Evolutionary conservation across 2,329 filamentous ascomycete genomes (phyloP), one percentile per base, ranked within the genome.

Genomic region (Periconia digitata): DNA sequence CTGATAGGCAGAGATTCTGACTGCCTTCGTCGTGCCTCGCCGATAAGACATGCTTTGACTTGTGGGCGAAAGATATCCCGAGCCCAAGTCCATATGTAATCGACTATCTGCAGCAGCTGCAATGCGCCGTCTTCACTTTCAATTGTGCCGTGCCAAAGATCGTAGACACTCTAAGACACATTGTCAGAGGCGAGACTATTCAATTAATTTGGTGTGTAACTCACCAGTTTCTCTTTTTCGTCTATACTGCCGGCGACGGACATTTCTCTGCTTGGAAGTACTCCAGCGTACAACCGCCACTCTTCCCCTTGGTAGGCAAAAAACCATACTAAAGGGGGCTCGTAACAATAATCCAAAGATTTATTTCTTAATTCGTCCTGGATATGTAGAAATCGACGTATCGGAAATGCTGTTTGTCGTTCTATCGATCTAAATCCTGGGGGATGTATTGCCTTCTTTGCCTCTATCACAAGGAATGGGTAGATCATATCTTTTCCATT

Each of bases 141-240:
- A 18, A 60, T 50, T 6, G 49, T 60, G 1, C 57, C 57, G 16
- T 54, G 49, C 57, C 57, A 60, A 23, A 60, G 37, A 20, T 60
- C 53, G 18, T 54, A 60, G 16, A 60, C 38, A 22, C 32, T 40
- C 56, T 57, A 29, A 27, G 8, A 21, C 23, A 23, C 17, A 15
- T 8, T 15, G n/a, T 32, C 8, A 32, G 27, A 13, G 27, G 3
- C 10, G 5, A 32, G 4, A 15, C 3, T 32, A 32, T 10, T 32
- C n/a, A 3, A 4, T 32, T 10, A 15, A 32, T 12, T 12, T 15
- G 6, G 4, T 17, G 3, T 16, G 12, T 21, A 16, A 32, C 40
- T 42, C 29, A 42, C 40, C 6, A 27, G 15, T 6, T 29, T 32
- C 18, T 27, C 40, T 8, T 42, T 42, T n/a, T 42, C 21, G 17